phyloP scores from a whole-genome alignment of 257 asterid genomes.

The Misopates orontium region DNA sequence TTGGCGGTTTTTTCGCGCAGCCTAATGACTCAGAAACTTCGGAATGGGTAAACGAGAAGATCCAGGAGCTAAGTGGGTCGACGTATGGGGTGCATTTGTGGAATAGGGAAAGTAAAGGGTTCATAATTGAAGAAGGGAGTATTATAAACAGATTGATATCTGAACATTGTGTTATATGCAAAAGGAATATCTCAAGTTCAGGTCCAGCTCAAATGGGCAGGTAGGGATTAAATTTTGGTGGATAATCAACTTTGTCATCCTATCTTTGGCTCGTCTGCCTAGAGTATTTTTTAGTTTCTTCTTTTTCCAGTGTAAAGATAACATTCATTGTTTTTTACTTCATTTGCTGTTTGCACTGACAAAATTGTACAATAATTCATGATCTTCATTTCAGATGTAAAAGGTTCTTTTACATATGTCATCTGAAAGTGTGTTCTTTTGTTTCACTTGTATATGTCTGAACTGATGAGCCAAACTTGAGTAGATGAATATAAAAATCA shows the following conservation, averaged over 20 bases:
- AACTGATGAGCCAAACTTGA: too few species aligned
- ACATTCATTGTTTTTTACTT: neutral
- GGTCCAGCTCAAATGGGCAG: neutral
- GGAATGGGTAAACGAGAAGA: conserved; percentile 53
- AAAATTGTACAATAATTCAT: neutral
- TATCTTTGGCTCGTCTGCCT: too few species aligned
- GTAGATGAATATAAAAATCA: too few species aligned
- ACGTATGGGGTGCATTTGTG: conserved; percentile 74
- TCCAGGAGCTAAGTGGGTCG: conserved; percentile 34
- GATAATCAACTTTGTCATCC: too few species aligned
- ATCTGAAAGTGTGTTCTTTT: too few species aligned
- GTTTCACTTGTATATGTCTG: too few species aligned
- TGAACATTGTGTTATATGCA: conserved; percentile 57
- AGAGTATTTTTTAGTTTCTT: too few species aligned
- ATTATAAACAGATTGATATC: conserved; percentile 50
- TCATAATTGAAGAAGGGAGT: conserved; percentile 71
- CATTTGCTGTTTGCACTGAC: neutral
- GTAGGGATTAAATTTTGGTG: too few species aligned
- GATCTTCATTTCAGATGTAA: neutral
- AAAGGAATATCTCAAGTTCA: conserved; percentile 21
- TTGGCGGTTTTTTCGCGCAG: conserved; percentile 36
- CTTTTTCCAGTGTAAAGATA: neutral
- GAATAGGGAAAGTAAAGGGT: conserved; percentile 50
- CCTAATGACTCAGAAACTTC: conserved; percentile 26
- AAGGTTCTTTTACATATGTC: too few species aligned